Evolutionary conservation across 257 asterid species (phyloP).

Genomic region (Scutellaria galericulata): DNA sequence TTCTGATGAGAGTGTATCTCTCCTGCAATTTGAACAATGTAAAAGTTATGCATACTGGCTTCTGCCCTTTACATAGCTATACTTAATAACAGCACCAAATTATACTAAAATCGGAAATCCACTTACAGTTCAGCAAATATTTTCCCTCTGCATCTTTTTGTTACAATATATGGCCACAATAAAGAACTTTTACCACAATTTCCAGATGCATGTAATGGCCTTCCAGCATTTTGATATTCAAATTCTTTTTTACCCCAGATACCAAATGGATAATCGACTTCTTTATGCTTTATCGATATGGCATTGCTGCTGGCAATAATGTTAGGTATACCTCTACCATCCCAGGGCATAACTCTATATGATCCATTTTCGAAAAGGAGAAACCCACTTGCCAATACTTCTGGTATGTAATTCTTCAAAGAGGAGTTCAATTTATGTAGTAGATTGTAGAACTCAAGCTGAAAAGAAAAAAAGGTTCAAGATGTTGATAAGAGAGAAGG

Average conservation of each 20-base stretch:
- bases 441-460: constrained; percentile 84
- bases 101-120: constrained; percentile 20
- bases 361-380: too few species aligned
- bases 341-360: too few species aligned
- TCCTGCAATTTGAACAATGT: too few species aligned
- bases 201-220: constrained; percentile 46
- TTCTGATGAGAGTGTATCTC: constrained; percentile 53
- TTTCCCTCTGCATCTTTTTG: constrained; percentile 84
- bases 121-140: constrained; percentile 90
- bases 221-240: background rate
- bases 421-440: constrained; percentile 40
- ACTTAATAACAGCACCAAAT: constrained; percentile 26
- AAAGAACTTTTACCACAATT: constrained; percentile 49
- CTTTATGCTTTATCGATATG: too few species aligned
- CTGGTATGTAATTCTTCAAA: too few species aligned
- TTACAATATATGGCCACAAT: constrained; percentile 85
- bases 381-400: too few species aligned
- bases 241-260: too few species aligned
- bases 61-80: background rate
- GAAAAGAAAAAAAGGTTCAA: constrained; percentile 31
- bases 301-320: too few species aligned
- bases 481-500: background rate
- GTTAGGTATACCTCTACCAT: too few species aligned
- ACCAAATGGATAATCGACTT: too few species aligned
- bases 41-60: too few species aligned